These are phyloP conservation scores for Persicaria tinctoria DNA, from an alignment of 148 eudicot genomes.

Conservation along the genomic window DNA sequence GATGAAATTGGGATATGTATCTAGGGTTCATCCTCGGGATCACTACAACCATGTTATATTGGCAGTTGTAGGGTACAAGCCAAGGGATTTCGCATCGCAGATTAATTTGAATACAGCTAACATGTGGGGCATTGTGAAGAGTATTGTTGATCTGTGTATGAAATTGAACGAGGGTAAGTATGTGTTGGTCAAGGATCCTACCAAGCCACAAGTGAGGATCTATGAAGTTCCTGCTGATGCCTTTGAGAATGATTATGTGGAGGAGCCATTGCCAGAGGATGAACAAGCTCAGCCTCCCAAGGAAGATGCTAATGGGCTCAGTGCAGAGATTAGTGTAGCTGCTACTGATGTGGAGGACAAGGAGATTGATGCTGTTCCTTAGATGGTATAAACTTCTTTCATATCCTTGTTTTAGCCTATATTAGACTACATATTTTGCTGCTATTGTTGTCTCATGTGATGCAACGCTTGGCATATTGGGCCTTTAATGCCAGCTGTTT, in stretches of 20 bases:
- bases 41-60: constrained; percentile 83
- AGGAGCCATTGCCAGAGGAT: constrained; percentile 92
- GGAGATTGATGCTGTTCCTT: constrained; percentile 54
- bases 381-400: constrained; percentile 29
- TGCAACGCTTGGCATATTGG: too few species aligned
- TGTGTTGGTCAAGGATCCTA: constrained; percentile 88
- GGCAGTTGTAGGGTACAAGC: constrained; percentile 93
- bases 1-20: constrained; percentile 96
- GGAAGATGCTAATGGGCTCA: constrained; percentile 42
- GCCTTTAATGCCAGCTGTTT: too few species aligned
- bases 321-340: constrained; percentile 41
- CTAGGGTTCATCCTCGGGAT: constrained; percentile 96
- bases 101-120: constrained; percentile 72
- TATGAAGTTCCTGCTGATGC: constrained; percentile 96
- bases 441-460: not conserved
- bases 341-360: constrained; percentile 54
- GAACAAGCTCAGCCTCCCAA: constrained; percentile 91
- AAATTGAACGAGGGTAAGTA: constrained; percentile 90
- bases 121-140: constrained; percentile 99
- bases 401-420: not conserved
- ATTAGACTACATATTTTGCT: not conserved
- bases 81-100: constrained; percentile 82
- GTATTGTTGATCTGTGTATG: constrained; percentile 96
- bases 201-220: constrained; percentile 89
- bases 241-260: constrained; percentile 93